phyloP scores from a whole-genome alignment of 164 flowering plant species.

The Umbilicus rupestris region DNA sequence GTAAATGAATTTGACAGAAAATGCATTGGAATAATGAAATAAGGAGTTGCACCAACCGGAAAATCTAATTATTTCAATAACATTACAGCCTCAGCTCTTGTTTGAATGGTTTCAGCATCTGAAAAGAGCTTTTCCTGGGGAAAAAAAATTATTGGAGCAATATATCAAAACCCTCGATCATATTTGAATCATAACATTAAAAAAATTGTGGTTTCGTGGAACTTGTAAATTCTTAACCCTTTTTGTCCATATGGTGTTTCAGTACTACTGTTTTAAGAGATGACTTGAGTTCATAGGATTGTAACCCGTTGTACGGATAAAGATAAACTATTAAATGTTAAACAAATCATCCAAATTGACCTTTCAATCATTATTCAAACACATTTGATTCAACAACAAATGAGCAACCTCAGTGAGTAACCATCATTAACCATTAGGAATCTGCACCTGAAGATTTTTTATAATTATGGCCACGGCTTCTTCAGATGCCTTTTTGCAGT shows the following conservation, averaged over 20 bases:
- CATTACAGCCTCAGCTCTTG: slow-evolving; percentile 89
- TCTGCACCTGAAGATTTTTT: slow-evolving; percentile 62
- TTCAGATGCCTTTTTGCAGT: slow-evolving; percentile 90
- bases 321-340: not conserved
- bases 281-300: not conserved
- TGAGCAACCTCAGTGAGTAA: not conserved
- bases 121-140: slow-evolving; percentile 81
- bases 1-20: not conserved
- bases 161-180: not conserved
- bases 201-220: not conserved
- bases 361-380: not conserved
- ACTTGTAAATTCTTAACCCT: not conserved
- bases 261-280: not conserved
- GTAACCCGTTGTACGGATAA: not conserved
- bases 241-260: not conserved
- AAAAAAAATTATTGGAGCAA: slow-evolving; percentile 10
- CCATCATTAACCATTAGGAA: not conserved
- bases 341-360: not conserved
- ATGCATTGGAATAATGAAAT: not conserved
- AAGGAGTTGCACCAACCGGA: slow-evolving; percentile 49
- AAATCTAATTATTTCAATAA: slow-evolving; percentile 83
- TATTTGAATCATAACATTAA: not conserved
- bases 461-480: slow-evolving; percentile 59
- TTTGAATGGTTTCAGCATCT: slow-evolving; percentile 76
- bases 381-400: not conserved